These are phyloP conservation scores for Mucor velutinosus DNA, from an alignment of 371 early-diverging fungal genomes.

Conservation along the genomic window DNA sequence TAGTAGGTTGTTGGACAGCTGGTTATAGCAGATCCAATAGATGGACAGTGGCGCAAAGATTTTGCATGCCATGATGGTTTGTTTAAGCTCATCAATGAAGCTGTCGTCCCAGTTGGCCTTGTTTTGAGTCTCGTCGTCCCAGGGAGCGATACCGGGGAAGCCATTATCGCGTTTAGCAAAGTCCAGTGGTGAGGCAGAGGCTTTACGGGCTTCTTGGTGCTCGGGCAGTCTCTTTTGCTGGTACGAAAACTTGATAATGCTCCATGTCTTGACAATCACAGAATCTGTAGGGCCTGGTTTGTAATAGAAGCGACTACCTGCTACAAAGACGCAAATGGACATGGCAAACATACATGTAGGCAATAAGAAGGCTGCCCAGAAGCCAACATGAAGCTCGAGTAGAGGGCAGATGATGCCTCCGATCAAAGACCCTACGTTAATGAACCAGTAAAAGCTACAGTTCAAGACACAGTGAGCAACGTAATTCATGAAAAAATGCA, in stretches of 20 bases:
- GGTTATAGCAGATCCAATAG: conserved; percentile 78
- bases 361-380: conserved; percentile 62
- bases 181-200: conserved; percentile 37
- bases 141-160: conserved; percentile 39
- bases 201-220: conserved; percentile 31
- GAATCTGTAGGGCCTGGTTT: conserved; percentile 59
- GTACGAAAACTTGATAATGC: conserved; percentile 48
- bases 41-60: conserved; percentile 69
- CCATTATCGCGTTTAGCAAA: conserved; percentile 56
- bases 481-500: too few species aligned
- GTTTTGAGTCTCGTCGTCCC: conserved; percentile 46
- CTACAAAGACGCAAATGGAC: conserved; percentile 59
- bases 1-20: conserved; percentile 71
- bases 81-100: conserved; percentile 68
- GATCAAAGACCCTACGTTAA: conserved; percentile 69
- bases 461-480: too few species aligned
- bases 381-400: conserved; percentile 39
- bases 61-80: conserved; percentile 67
- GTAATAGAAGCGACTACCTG: conserved; percentile 59
- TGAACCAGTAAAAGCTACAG: conserved; percentile 10
- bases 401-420: conserved; percentile 61
- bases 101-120: conserved; percentile 58
- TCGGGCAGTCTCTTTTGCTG: conserved; percentile 36
- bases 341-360: conserved; percentile 68
- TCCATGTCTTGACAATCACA: conserved; percentile 54